phyloP scores from a whole-genome alignment of 73 alveolate species.

The Loxodes magnus region DNA sequence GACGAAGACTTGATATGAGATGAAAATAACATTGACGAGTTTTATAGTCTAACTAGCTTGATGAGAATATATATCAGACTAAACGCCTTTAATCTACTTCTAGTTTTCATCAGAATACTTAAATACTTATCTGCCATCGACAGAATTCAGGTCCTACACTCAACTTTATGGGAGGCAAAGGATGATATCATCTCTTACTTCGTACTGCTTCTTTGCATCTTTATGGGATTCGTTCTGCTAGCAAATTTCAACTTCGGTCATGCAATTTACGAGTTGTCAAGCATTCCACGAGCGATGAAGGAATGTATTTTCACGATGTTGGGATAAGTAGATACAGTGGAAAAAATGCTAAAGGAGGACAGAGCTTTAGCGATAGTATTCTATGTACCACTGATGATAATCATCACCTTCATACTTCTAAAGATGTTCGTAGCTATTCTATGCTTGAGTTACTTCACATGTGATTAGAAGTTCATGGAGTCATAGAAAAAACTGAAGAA shows the following conservation, averaged over 20 bases:
- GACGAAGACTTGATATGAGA: slow-evolving; percentile 9
- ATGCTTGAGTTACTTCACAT: too few species aligned
- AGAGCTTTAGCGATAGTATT: not conserved
- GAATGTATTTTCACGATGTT: slow-evolving; percentile 5
- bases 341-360: not conserved
- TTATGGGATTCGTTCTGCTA: slow-evolving; percentile 38
- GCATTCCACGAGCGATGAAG: not conserved
- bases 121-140: slow-evolving; percentile 41
- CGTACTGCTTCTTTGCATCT: slow-evolving; percentile 36
- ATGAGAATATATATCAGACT: slow-evolving; percentile 13
- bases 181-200: slow-evolving; percentile 48
- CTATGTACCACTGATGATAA: not conserved
- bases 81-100: slow-evolving; percentile 25
- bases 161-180: slow-evolving; percentile 27
- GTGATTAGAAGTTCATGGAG: too few species aligned
- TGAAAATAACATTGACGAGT: slow-evolving; percentile 1
- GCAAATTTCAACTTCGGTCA: slow-evolving; percentile 50
- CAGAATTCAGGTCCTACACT: slow-evolving; percentile 39
- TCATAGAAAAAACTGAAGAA: too few species aligned
- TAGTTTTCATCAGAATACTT: slow-evolving; percentile 34
- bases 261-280: not conserved
- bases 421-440: slow-evolving; percentile 9
- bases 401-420: slow-evolving; percentile 5
- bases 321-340: not conserved
- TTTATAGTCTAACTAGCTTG: not conserved